These are phyloP conservation scores for Trifolium subterraneum DNA, from an alignment of 306 rosid species.

Conservation along the genomic window DNA sequence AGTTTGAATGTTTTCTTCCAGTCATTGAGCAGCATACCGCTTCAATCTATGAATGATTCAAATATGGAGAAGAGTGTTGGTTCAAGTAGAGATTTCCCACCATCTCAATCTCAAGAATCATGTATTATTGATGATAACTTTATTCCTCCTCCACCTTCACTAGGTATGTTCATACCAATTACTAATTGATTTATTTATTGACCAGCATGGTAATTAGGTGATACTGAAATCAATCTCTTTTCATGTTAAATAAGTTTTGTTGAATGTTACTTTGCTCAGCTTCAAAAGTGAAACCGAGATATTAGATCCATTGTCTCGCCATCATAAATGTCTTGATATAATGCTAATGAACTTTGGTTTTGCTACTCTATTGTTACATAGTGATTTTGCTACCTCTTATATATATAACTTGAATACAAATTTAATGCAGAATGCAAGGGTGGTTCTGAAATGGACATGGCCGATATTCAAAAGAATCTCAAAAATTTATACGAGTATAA, in stretches of 20 bases:
- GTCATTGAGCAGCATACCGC: constrained; percentile 57
- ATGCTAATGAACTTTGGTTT: neutral
- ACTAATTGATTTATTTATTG: constrained; percentile 3
- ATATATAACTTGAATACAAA: constrained; percentile 20
- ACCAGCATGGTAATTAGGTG: constrained; percentile 19
- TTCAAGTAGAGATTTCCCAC: constrained; percentile 44
- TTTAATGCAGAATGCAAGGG: constrained; percentile 63
- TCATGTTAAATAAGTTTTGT: neutral
- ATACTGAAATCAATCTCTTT: constrained; percentile 1
- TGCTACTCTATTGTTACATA: neutral
- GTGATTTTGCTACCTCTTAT: constrained; percentile 32
- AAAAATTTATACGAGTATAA: constrained; percentile 77
- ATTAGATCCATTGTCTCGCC: neutral
- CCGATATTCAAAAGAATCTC: constrained; percentile 73
- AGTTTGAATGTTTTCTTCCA: constrained; percentile 46
- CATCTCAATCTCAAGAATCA: constrained; percentile 49
- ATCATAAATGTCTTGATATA: neutral
- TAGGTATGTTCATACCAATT: constrained; percentile 61
- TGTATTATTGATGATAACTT: constrained; percentile 52
- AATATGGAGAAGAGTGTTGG: constrained; percentile 45
- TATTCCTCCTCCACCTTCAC: constrained; percentile 80
- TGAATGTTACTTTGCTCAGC: neutral
- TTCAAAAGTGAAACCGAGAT: neutral
- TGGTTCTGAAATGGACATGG: constrained; percentile 70
- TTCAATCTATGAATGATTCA: constrained; percentile 48